Evolutionary conservation across 441 rosid species (phyloP).

Genomic region (Francoa sonchifolia): DNA sequence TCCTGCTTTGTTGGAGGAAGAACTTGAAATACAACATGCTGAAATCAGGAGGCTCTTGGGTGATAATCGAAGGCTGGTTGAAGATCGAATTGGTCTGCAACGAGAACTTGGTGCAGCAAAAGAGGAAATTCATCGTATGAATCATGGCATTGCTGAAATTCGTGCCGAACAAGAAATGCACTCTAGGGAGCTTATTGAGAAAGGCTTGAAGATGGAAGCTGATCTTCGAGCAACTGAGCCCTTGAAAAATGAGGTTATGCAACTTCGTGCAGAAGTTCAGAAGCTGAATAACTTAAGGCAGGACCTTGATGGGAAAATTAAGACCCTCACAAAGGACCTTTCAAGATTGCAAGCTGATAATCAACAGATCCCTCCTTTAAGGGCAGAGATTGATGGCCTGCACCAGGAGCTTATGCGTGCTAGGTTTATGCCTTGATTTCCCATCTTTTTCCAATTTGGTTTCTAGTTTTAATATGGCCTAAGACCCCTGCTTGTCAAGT

Average conservation of each 20-base stretch:
- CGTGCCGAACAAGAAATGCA: conserved; percentile 61
- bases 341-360: conserved; percentile 62
- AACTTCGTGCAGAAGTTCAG: conserved; percentile 63
- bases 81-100: conserved; percentile 62
- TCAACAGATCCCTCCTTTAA: conserved; percentile 56
- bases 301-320: conserved; percentile 62
- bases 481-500: no score
- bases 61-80: conserved; percentile 67
- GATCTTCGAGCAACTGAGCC: conserved; percentile 81
- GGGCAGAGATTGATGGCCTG: conserved; percentile 59
- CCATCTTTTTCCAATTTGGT: neutral
- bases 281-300: conserved; percentile 59
- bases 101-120: conserved; percentile 71
- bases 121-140: conserved; percentile 84
- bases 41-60: conserved; percentile 66
- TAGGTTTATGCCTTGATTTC: conserved; percentile 35
- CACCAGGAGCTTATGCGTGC: conserved; percentile 89
- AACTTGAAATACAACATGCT: conserved; percentile 67
- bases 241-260: conserved; percentile 57
- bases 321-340: conserved; percentile 58
- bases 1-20: conserved; percentile 74
- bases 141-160: conserved; percentile 44
- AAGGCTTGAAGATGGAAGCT: conserved; percentile 73
- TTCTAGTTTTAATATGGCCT: neutral
- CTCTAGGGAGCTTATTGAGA: conserved; percentile 64